Evolutionary conservation across 176 grass and related monocot species (phyloP), one percentile per base, ranked within the genome.

Genomic region (Carex scoparia): DNA sequence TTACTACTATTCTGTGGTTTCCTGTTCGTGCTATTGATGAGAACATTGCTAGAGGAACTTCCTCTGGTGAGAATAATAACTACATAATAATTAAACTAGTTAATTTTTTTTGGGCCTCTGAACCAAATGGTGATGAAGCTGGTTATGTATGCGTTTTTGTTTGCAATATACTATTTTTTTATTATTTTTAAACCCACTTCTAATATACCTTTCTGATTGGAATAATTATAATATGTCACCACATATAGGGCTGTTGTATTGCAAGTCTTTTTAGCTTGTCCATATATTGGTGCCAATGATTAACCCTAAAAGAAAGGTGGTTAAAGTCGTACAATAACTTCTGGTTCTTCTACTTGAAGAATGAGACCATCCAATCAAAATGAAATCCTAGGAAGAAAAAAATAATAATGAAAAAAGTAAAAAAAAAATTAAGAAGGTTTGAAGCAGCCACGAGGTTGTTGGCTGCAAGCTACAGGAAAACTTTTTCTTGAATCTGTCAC

Each of bases 21-120:
- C 97, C 97, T 91, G 90, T 96, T 67, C 66, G 84, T 87, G 97
- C 97, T 89, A 94, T 94, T 82, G 93, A 99, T 82, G 87, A 96
- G 75, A 94, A 84, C 42, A 92, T 94, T 80, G 81, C 97, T 58
- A 94, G 87, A 89, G 93, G 90, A 87, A 81, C 86, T 86, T 94
- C 97, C 31, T 84, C 90, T 92, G 97, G 91, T 99, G 86, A 77
- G 84, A 86, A 84, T 79, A 61, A 89, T 79, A 88, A 68, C 31
- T 81, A 79, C 81, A 82, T 30, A 69, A 65, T 73, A n/a, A 86
- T 16, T 67, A 84, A 80, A 14, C 59, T 78, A 38, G 1, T 57
- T 75, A 49, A 12, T 10, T 73, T 53, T 14, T 27, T 68, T 72
- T 71, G 44, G 16, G 16, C 28, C 18, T 71, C 68, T 48, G 35